Evolutionary conservation across 2,329 filamentous ascomycete genomes (phyloP).

Genomic region (Aureobasidium sp.): DNA sequence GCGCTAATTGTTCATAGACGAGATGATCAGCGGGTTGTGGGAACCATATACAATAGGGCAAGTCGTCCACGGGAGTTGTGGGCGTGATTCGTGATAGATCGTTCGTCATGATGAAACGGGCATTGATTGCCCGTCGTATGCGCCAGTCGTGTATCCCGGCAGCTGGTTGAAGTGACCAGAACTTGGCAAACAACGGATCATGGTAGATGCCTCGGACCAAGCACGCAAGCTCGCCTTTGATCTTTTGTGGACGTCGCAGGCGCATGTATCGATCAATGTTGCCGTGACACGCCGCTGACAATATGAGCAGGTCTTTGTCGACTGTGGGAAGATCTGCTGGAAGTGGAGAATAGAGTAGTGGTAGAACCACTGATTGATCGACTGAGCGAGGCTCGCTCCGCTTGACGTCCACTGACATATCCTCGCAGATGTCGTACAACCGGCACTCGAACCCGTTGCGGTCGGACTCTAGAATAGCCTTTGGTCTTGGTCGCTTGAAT

Average conservation of each 20-base stretch:
- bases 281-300: constrained; percentile 31
- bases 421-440: neutral
- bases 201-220: constrained; percentile 32
- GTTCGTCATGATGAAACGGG: constrained; percentile 27
- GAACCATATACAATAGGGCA: constrained; percentile 11
- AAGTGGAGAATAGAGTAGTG: constrained; percentile 21
- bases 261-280: constrained; percentile 34
- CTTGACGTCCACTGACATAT: neutral
- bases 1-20: neutral
- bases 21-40: neutral
- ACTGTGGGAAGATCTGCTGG: constrained; percentile 29
- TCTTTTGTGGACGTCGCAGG: constrained; percentile 23
- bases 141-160: neutral
- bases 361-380: constrained; percentile 7
- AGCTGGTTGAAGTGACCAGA: constrained; percentile 20
- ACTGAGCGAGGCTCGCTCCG: neutral
- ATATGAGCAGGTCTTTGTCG: constrained; percentile 32
- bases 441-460: neutral
- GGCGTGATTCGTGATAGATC: constrained; percentile 18
- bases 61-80: neutral
- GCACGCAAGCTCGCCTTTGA: constrained; percentile 22
- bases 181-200: constrained; percentile 30
- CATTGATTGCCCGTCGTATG: constrained; percentile 19
- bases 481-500: neutral
- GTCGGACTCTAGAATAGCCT: neutral